Evolutionary conservation across 306 rosid species (phyloP).

Genomic region (Crataegus laevigata): DNA sequence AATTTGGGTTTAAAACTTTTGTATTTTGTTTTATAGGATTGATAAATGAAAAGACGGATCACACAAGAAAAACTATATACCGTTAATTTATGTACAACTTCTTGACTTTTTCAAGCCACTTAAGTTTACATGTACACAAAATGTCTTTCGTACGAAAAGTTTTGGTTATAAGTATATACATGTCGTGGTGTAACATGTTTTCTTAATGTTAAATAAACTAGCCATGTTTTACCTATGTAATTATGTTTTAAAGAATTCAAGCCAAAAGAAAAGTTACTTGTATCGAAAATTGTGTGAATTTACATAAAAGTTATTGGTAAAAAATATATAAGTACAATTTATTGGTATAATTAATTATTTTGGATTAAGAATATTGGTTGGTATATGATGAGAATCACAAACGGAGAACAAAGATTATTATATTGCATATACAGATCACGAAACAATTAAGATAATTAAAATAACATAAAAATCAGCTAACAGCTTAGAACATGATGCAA

Average conservation of each 20-base stretch:
- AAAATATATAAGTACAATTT: not conserved
- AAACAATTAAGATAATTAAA: not conserved
- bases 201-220: not conserved
- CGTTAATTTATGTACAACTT: no score
- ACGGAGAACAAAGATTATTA: not conserved
- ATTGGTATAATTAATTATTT: not conserved
- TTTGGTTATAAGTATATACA: not conserved
- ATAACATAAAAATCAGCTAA: not conserved
- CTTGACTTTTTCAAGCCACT: no score
- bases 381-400: not conserved
- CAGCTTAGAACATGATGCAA: not conserved
- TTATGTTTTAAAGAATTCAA: not conserved
- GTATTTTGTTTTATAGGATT: not conserved
- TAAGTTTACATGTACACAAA: not conserved
- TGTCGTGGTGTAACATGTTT: not conserved
- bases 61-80: no score
- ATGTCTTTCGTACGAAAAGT: not conserved
- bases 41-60: no score
- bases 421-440: not conserved
- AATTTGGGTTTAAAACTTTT: not conserved
- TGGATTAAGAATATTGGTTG: not conserved
- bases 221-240: not conserved
- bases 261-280: not conserved
- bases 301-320: not conserved
- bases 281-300: not conserved